Percentiles rank a stretch among this genome's conserved stretches.
Conservation (phyloP, 2,329 filamentous ascomycete genomes). For the Penicillium sp. region DNA sequence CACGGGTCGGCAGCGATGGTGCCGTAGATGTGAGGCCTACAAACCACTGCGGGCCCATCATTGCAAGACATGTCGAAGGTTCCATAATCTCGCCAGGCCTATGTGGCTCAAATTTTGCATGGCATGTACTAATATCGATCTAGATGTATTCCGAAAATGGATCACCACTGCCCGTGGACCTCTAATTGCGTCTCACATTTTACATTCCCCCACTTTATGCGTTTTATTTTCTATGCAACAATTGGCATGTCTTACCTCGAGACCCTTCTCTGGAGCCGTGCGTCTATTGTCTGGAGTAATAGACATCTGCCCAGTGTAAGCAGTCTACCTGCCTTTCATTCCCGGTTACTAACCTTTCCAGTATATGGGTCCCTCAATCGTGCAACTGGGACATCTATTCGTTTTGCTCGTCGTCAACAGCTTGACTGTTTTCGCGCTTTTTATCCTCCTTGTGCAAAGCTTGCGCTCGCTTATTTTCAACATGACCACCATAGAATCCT, state of each 20-base stretch:
- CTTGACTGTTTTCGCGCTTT: constrained; percentile 56
- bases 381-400: constrained; percentile 57
- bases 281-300: constrained; percentile 54
- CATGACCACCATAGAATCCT: constrained; percentile 64
- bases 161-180: constrained; percentile 68
- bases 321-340: not conserved
- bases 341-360: constrained; percentile 27
- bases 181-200: constrained; percentile 65
- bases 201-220: constrained; percentile 65
- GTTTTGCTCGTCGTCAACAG: constrained; percentile 55
- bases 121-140: constrained; percentile 7
- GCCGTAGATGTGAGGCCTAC: constrained; percentile 59
- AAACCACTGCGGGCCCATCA: constrained; percentile 66
- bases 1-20: constrained; percentile 52
- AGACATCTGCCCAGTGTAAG: constrained; percentile 58
- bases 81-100: constrained; percentile 4
- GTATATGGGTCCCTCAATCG: constrained; percentile 58
- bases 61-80: constrained; percentile 63
- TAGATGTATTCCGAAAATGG: constrained; percentile 65
- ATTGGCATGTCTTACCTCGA: constrained; percentile 58
- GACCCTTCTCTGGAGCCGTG: constrained; percentile 54
- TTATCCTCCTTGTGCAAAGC: constrained; percentile 55
- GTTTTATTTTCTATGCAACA: constrained; percentile 62
- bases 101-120: not conserved
- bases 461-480: constrained; percentile 58